Conservation (phyloP, 495 filamentous ascomycete species). For the Penicillium riverlandense region DNA sequence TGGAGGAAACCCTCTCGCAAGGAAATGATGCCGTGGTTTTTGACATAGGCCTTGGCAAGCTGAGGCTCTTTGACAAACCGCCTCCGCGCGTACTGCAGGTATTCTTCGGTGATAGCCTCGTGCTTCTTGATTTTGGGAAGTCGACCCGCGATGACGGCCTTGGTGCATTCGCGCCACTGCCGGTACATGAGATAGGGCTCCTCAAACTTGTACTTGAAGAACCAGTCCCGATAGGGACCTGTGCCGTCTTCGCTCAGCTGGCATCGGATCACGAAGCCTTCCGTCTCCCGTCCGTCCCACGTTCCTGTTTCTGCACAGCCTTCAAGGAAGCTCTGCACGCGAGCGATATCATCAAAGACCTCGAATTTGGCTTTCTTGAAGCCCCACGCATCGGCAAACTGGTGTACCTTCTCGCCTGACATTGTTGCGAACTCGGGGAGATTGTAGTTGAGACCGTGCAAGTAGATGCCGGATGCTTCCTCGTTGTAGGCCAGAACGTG, state of each 20-base stretch:
- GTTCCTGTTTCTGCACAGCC: conserved; percentile 75
- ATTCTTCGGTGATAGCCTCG: conserved; percentile 81
- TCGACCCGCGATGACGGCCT: conserved; percentile 72
- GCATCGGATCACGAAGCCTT: conserved; percentile 95
- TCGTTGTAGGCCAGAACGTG: conserved; percentile 86
- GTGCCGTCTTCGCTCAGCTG: conserved; percentile 48
- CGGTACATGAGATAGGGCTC: conserved; percentile 98
- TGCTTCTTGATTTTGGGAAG: conserved; percentile 78
- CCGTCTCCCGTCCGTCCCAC: conserved; percentile 85
- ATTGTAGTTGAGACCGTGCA: conserved; percentile 95
- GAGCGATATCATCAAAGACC: conserved; percentile 62
- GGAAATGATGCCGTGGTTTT: conserved; percentile 94
- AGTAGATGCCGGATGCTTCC: conserved; percentile 82
- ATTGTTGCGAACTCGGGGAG: conserved; percentile 83
- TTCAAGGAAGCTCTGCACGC: conserved; percentile 75
- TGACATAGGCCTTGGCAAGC: conserved; percentile 58
- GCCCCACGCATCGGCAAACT: conserved; percentile 89
- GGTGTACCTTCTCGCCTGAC: conserved; percentile 66
- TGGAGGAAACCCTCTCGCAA: conserved; percentile 81
- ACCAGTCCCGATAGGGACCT: conserved; percentile 72
- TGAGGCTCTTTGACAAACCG: conserved; percentile 59
- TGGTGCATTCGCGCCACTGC: conserved; percentile 97
- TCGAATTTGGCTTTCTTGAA: conserved; percentile 84
- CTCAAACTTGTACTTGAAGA: conserved; percentile 99
- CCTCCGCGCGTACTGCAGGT: conserved; percentile 70